Evolutionary conservation across 768 basidiomycete genomes (phyloP), one percentile per base, ranked within the genome.

Genomic region (Tephrocybe sp.): DNA sequence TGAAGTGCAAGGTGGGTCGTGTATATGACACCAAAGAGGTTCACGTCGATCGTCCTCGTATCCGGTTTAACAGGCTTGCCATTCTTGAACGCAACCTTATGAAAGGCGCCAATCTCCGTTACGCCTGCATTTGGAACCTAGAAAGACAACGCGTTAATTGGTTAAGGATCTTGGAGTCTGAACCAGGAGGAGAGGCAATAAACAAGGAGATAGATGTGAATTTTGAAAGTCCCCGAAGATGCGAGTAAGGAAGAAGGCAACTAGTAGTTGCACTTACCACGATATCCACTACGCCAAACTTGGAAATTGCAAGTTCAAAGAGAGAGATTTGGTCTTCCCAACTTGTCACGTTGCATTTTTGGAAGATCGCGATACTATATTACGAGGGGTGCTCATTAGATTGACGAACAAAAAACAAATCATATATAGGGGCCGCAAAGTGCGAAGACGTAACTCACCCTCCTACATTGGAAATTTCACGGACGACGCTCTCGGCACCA

Each of bases 281-380:
- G 44, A 82, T 64, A 54, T 83, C 80, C 4, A 84, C 78, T 1
- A 73, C 59, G 39, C 75, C 78, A 57, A 69, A 82, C 45, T 62
- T 68, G 20, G 67, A 53, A 17, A 78, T 65, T 3, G 79, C 77
- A 26, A 73, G 61, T 48, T 80, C 76, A 54, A 82, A 83, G 58
- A 83, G 54, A 3, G 70, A 66, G 7, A 78, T 70, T 48, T 77
- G 76, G 41, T 83, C 72, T 5, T 83, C 80, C 73, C 78, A 84
- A 0, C 66, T 59, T 5, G 71, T 72, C 32, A 84, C 82, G 57
- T 83, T 68, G 59, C 79, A 81, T 43, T 63, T 68, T 23, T 71
- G 65, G 39, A 62, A 72, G 10, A 66, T 57, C 6, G 77, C 80
- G 17, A 70, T 57, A 3, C 81, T 82, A 60, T 38, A 40, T 20